Evolutionary conservation across 495 filamentous ascomycete species (phyloP).

Genomic region (Aspergillus campestris): DNA sequence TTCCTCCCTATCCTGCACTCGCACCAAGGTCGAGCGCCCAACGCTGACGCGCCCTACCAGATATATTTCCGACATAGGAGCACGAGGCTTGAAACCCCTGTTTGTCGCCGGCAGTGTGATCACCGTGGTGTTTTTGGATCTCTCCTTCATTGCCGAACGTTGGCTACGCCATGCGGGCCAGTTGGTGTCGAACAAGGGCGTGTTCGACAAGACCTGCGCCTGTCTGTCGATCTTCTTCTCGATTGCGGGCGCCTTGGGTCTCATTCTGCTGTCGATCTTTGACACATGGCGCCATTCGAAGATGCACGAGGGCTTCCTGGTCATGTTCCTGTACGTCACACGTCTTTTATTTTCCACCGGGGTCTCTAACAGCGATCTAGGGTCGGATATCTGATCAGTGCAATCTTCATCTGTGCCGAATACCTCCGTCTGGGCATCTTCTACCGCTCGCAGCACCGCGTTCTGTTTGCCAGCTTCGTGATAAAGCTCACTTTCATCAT

Average conservation of each 20-base stretch:
- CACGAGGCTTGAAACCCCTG: slow-evolving; percentile 65
- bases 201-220: slow-evolving; percentile 61
- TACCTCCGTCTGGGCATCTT: slow-evolving; percentile 76
- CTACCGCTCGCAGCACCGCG: slow-evolving; percentile 56
- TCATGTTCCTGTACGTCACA: slow-evolving; percentile 65
- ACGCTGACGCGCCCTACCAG: slow-evolving; percentile 8
- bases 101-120: slow-evolving; percentile 76
- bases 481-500: slow-evolving; percentile 76
- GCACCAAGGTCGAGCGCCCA: background rate
- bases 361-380: slow-evolving; percentile 9
- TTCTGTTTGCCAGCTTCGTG: slow-evolving; percentile 70
- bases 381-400: slow-evolving; percentile 59
- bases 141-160: slow-evolving; percentile 71
- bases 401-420: slow-evolving; percentile 79
- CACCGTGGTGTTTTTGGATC: slow-evolving; percentile 76
- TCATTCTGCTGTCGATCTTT: slow-evolving; percentile 79
- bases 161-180: slow-evolving; percentile 72
- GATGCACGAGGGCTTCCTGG: slow-evolving; percentile 69
- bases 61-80: slow-evolving; percentile 76
- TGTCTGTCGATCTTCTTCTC: slow-evolving; percentile 63
- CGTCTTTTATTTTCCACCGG: background rate
- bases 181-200: slow-evolving; percentile 59
- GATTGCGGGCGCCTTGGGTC: slow-evolving; percentile 62
- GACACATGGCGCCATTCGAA: slow-evolving; percentile 60
- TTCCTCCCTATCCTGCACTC: slow-evolving; percentile 1